A percentile compares a stretch with the other conserved stretches of the same genome.
These are phyloP conservation scores for Alloascoidea hylecoeti DNA, from an alignment of 805 yeast species.

Conservation along the genomic window DNA sequence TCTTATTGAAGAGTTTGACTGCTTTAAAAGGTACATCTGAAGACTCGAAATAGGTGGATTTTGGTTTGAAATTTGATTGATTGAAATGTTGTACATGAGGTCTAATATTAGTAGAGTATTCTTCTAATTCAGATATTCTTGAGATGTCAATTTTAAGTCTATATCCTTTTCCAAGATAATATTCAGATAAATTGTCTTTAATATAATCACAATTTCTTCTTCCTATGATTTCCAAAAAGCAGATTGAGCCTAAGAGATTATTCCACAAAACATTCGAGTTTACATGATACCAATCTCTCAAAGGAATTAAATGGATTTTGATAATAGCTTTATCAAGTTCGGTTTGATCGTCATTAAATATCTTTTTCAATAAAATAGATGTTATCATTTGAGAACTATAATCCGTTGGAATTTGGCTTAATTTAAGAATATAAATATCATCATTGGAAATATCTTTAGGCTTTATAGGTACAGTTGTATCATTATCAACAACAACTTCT, in stretches of 20 bases:
- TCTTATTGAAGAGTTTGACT: background rate
- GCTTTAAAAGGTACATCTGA: background rate
- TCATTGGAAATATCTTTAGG: too few species aligned
- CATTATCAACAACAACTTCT: too few species aligned
- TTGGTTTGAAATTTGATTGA: background rate
- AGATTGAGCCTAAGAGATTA: background rate
- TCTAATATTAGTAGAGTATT: background rate
- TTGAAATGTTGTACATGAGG: background rate
- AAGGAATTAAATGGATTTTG: background rate
- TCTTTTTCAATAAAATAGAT: background rate
- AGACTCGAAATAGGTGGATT: background rate
- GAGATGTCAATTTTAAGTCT: background rate
- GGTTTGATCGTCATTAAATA: background rate
- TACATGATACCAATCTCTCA: too few species aligned
- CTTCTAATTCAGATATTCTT: background rate
- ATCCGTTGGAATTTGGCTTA: background rate
- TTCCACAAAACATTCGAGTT: background rate
- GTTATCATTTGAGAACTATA: background rate
- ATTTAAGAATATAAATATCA: background rate
- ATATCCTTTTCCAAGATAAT: conserved; percentile 1
- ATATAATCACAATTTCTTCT: background rate
- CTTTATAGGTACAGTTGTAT: too few species aligned
- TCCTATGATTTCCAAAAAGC: background rate
- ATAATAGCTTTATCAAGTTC: background rate
- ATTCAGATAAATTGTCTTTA: background rate